Base-by-base conservation (phyloP, 345 rosid species). In the Gossypium raimondii region DNA sequence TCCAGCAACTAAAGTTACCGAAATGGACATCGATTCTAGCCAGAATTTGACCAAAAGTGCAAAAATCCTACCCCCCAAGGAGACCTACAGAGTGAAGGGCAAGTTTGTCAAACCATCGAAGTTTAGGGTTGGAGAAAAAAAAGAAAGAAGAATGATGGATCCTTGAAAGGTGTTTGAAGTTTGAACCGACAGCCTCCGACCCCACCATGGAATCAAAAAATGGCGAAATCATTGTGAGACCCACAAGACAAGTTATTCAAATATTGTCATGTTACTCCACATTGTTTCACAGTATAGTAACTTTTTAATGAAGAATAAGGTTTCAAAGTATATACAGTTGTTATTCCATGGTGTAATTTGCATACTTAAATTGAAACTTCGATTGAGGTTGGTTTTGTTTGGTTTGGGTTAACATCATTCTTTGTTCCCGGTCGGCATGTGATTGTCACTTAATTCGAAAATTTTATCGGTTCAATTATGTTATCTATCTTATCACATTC, bases 181-280 rank as follows among this genome's bases (percentile, higher is more conserved):
- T 56, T 56, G 60, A 27, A 56, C 61, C 25, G 61, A 56, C 61
- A 20, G 61, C 61, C 63, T 24, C 25, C 10, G 70, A 7, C 53
- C 80, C 86, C 74, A 76, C 83, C 67, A 17, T 41, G 43, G 80
- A 72, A 74, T 76, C 69, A 9, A 74, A 73, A 56, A 73, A 20
- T 20, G 27, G n/a, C n/a, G 2, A 11, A 45, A 69, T 29, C 59
- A 38, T 2, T 70, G 77, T 69, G 68, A 75, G 83, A 43, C 83
- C 82, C 85, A 81, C 79, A 47, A 43, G 50, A 44, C 64, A 41
- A 44, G 20, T 38, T 56, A 59, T 75, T 72, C 72, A 75, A 70
- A 45, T 53, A 50, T 8, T 2, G 20, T 43, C 77, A 65, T 63
- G 52, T 38, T 51, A 65, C 48, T 73, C 27, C 9, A 47, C 67